These are phyloP conservation scores for Dimargaris cristalligena DNA, from an alignment of 192 early-diverging fungal species.

Conservation along the genomic window DNA sequence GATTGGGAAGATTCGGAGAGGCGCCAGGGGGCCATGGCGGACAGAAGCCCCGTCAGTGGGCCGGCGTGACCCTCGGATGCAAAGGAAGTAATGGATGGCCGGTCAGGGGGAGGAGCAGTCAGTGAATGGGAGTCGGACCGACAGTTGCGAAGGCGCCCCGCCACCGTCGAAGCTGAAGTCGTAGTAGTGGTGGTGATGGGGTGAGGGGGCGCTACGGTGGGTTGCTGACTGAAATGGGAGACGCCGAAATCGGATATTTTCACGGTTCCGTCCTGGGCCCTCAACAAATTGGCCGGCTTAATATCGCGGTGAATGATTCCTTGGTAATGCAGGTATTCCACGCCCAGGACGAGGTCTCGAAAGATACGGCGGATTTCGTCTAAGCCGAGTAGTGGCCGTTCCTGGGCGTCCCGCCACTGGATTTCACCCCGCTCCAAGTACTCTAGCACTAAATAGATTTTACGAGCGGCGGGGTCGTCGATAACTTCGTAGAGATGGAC, in stretches of 20 bases:
- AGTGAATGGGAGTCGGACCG: too few relatives aligned
- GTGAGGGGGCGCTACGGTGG: neutral
- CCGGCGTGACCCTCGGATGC: too few relatives aligned
- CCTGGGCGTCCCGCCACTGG: conserved; percentile 51
- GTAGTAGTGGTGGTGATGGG: neutral
- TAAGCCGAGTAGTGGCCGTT: conserved; percentile 40
- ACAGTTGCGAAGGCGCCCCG: too few relatives aligned
- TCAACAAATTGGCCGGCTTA: conserved; percentile 90
- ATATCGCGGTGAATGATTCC: conserved; percentile 96
- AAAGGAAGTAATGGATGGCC: too few relatives aligned
- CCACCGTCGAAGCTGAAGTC: too few relatives aligned
- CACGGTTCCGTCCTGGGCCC: conserved; percentile 52
- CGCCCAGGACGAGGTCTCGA: conserved; percentile 72
- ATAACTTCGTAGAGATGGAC: conserved; percentile 84
- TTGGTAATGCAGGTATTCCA: conserved; percentile 87
- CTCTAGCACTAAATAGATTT: conserved; percentile 89
- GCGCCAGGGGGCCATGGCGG: too few relatives aligned
- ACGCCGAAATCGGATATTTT: conserved; percentile 99
- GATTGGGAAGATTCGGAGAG: too few relatives aligned
- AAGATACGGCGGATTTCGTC: conserved; percentile 64
- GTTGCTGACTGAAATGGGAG: conserved; percentile 42
- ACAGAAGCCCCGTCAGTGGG: too few relatives aligned
- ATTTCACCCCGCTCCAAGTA: conserved; percentile 89
- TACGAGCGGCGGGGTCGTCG: conserved; percentile 75
- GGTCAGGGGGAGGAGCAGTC: too few relatives aligned